phyloP scores from a whole-genome alignment of 2,329 filamentous ascomycete species.

The Aspergillus udagawae region DNA sequence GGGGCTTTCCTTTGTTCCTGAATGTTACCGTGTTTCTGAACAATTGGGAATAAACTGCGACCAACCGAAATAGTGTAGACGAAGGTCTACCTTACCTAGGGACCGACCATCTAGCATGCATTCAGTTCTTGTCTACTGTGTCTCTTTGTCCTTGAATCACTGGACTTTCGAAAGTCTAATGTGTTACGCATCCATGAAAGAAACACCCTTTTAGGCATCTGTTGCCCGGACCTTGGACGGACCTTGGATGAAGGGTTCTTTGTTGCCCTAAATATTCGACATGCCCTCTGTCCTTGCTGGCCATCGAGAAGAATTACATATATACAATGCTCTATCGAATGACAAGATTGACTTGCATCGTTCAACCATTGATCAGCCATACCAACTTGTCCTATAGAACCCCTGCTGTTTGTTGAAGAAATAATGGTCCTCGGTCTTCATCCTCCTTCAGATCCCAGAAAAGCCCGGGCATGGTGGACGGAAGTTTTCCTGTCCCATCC shows the following conservation, averaged over 20 bases:
- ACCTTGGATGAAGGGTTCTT: not conserved
- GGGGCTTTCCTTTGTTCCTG: not conserved
- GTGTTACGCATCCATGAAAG: not conserved
- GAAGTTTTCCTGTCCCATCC: not conserved
- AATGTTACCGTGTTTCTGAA: not conserved
- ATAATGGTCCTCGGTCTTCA: not conserved
- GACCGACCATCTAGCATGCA: not conserved
- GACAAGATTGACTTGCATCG: not conserved
- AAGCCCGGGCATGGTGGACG: not conserved
- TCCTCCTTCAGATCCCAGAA: not conserved
- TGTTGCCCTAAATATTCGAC: not conserved
- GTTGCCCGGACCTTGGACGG: not conserved
- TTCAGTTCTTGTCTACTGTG: not conserved
- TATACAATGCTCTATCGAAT: not conserved
- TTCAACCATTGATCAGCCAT: not conserved
- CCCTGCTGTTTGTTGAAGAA: not conserved
- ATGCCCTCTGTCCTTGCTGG: not conserved
- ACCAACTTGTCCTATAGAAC: not conserved
- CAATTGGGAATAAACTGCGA: not conserved
- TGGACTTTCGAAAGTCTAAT: not conserved
- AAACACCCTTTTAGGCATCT: not conserved
- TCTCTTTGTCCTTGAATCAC: not conserved
- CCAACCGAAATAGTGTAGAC: not conserved
- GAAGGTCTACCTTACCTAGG: not conserved
- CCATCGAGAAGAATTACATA: not conserved